Base-by-base conservation (phyloP, 805 yeast genomes). In the Pichia membranifaciens region DNA sequence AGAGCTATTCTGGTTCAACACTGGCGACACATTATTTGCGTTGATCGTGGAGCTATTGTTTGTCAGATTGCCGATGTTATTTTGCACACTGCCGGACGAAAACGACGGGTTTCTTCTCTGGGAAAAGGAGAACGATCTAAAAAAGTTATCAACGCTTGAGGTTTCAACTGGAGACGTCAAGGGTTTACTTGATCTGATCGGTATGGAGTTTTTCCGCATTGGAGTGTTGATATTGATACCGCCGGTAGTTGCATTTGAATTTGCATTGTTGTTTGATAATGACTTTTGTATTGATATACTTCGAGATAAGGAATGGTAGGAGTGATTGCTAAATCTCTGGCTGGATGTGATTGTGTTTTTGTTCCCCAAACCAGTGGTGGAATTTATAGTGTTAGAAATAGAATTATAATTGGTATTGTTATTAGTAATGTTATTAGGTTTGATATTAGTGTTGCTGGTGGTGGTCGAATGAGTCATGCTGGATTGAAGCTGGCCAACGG, bases 111-210 rank as follows among this genome's bases (percentile, higher is more conserved):
- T 38, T 38, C 61, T 44, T 28, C 51, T 51, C 43, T 59, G 62
- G 9, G 66, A 57, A 41, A 65, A 63, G 6, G 69, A 65, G 46
- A 65, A 65, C 0, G 69, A 65, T 36, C 66, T 53, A 51, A 65
- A 65, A 41, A 65, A 65, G 49, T 62, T 58, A 47, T 65, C 66
- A 31, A 65, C 65, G 4, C 66, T 58, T 22, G 65, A 59, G n/a
- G 47, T 54, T 21, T 70, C 62, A 16, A 73, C 58, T 5, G 76
- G 75, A 2, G 74, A 67, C 8, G 73, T 69, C 38, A 76, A 58
- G 16, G 81, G 81, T 59, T 75, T 74, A 16, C 80, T 75, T 10
- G 64, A 51, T 47, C 72, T 61, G 20, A 72, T 63, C 2, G 75
- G 75, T 13, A 67, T 49, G 18, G 55, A 47, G 38, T 47, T 50